Evolutionary conservation across 495 filamentous ascomycete genomes (phyloP), one percentile per base, ranked within the genome.

Genomic region (Penicillium turbatum): DNA sequence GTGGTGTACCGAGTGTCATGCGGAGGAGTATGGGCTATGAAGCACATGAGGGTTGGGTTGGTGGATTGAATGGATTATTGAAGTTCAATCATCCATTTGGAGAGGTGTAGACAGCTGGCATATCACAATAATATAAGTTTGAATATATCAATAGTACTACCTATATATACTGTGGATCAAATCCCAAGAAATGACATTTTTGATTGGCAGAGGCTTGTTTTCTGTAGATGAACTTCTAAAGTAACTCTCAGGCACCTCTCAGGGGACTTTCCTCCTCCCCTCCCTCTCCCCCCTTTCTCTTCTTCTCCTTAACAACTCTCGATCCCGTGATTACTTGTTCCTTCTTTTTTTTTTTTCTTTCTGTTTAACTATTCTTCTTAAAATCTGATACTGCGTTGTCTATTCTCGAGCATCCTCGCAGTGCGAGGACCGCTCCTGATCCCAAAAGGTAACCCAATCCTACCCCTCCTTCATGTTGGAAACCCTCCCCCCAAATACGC

Each of bases 31-130:
- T 69, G 13, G 80, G 82, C 2, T 72, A 72, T 8, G 85, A 87
- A 56, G 72, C 78, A 19, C 83, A 86, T 57, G 93, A 97, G 67
- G 89, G 89, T 12, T 98, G 95, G 95, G 93, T 98, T 13, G 93
- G 92, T 1, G 93, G 95, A 6, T 69, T 98, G 70, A 97, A 97
- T 70, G 89, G 89, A 43, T 65, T 97, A 60, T 73, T 98, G 62
- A 98, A 98, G 73, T 98, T 97, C 62, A 98, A 98, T 67, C 87
- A 96, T 73, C 91, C 95, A 3, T 97, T 98, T 75, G 93, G 93
- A 0, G 90, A 95, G 63, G 51, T 78, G 86, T 55, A 31, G 21
- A 24, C 21, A n/a, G n/a, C n/a, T n/a, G n/a, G n/a, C n/a, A n/a
- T n/a, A n/a, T n/a, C n/a, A n/a, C n/a, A n/a, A n/a, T n/a, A n/a